Evolutionary conservation across 441 rosid species (phyloP).

Genomic region (Geranium incanum): DNA sequence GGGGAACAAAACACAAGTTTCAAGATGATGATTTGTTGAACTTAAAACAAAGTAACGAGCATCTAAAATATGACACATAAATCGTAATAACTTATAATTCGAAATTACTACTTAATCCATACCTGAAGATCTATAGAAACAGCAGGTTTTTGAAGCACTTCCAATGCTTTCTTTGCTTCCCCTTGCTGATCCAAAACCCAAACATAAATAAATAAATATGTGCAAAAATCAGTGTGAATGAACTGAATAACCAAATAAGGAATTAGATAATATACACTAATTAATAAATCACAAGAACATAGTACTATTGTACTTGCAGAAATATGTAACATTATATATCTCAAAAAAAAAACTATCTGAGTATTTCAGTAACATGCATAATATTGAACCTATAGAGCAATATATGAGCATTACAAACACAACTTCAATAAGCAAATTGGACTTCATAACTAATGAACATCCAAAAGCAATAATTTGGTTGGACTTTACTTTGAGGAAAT

Average conservation of each 20-base stretch:
- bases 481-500: not conserved
- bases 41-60: slow-evolving; percentile 13
- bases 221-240: slow-evolving; percentile 8
- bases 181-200: slow-evolving; percentile 63
- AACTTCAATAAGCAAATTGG: not conserved
- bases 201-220: slow-evolving; percentile 6
- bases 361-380: not conserved
- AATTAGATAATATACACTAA: not conserved
- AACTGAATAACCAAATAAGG: slow-evolving; percentile 5
- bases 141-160: slow-evolving; percentile 81
- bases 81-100: slow-evolving; percentile 6
- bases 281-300: not conserved
- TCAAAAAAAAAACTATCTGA: not conserved
- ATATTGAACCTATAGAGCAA: not conserved
- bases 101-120: slow-evolving; percentile 20
- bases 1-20: not conserved
- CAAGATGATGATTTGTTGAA: slow-evolving; percentile 6
- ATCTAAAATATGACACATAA: slow-evolving; percentile 5
- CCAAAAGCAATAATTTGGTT: slow-evolving; percentile 1
- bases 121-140: slow-evolving; percentile 91
- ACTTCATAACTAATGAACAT: not conserved
- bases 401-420: not conserved
- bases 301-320: not conserved
- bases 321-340: not conserved
- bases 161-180: slow-evolving; percentile 90